phyloP scores from a whole-genome alignment of 2,329 filamentous ascomycete genomes.

The Aureobasidium sp. region DNA sequence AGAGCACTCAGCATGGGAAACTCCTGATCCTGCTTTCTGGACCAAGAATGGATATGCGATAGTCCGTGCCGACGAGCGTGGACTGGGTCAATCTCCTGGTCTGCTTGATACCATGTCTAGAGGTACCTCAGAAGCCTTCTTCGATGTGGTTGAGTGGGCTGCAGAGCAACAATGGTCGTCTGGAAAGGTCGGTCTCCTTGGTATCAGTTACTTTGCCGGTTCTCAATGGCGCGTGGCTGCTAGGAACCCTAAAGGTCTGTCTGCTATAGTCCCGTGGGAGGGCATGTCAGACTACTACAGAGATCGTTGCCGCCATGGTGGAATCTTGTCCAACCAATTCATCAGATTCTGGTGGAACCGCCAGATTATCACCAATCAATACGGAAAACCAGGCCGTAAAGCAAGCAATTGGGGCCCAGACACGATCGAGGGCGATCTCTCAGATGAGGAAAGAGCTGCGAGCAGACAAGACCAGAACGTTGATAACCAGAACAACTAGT shows the following conservation, averaged over 20 bases:
- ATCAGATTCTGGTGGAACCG: conserved; percentile 60
- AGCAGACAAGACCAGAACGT: conserved; percentile 33
- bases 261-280: conserved; percentile 47
- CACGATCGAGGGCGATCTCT: conserved; percentile 51
- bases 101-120: conserved; percentile 45
- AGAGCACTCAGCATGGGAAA: conserved; percentile 38
- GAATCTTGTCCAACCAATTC: conserved; percentile 28
- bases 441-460: conserved; percentile 39
- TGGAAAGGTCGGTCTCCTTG: conserved; percentile 35
- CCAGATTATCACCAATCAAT: conserved; percentile 60
- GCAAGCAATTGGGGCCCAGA: conserved; percentile 43
- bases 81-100: conserved; percentile 44
- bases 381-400: conserved; percentile 41
- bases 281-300: conserved; percentile 49
- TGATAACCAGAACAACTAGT: conserved; percentile 32
- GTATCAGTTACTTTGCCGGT: conserved; percentile 43
- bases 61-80: conserved; percentile 42
- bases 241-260: conserved; percentile 41
- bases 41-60: conserved; percentile 19
- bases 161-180: conserved; percentile 17
- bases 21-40: conserved; percentile 34
- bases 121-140: conserved; percentile 32
- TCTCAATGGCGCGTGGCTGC: conserved; percentile 49
- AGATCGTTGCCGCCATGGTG: conserved; percentile 33
- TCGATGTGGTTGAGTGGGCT: conserved; percentile 18